These are phyloP conservation scores for Hylodesmum podocarpum DNA, from an alignment of 306 rosid genomes.

Conservation along the genomic window DNA sequence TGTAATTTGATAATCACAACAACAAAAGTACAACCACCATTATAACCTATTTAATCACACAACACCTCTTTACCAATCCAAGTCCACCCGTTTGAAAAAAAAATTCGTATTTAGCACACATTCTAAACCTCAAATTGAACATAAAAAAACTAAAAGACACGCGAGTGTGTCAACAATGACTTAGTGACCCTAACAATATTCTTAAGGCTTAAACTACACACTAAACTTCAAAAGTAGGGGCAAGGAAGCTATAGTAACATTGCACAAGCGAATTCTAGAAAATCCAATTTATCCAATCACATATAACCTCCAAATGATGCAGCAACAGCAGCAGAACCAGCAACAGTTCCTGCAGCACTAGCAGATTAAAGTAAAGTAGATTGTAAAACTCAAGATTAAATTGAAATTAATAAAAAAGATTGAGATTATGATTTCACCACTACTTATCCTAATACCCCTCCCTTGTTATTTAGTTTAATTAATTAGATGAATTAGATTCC, in stretches of 20 bases:
- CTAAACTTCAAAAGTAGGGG: constrained; percentile 8
- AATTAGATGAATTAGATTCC: too few relatives aligned
- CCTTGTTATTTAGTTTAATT: too few relatives aligned
- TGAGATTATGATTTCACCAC: too few relatives aligned
- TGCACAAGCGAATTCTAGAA: background rate
- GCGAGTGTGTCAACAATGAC: background rate
- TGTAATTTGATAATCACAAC: constrained; percentile 1
- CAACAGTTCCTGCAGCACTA: constrained; percentile 89
- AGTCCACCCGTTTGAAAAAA: constrained; percentile 7
- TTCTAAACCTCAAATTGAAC: constrained; percentile 1
- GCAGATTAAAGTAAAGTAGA: too few relatives aligned
- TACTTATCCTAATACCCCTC: too few relatives aligned
- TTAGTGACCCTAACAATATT: constrained; percentile 7
- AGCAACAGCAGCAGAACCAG: constrained; percentile 97
- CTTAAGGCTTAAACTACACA: constrained; percentile 9
- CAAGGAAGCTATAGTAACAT: constrained; percentile 13
- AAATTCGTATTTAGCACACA: background rate
- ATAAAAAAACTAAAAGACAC: constrained; percentile 1
- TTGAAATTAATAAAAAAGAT: too few relatives aligned
- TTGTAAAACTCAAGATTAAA: too few relatives aligned
- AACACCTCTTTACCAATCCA: background rate
- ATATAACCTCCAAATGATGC: constrained; percentile 93
- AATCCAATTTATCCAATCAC: constrained; percentile 22
- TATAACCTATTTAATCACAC: background rate
- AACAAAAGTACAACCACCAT: constrained; percentile 13